Conservation (phyloP, 371 early-diverging fungal species). For the Rhizopus stolonifer region DNA sequence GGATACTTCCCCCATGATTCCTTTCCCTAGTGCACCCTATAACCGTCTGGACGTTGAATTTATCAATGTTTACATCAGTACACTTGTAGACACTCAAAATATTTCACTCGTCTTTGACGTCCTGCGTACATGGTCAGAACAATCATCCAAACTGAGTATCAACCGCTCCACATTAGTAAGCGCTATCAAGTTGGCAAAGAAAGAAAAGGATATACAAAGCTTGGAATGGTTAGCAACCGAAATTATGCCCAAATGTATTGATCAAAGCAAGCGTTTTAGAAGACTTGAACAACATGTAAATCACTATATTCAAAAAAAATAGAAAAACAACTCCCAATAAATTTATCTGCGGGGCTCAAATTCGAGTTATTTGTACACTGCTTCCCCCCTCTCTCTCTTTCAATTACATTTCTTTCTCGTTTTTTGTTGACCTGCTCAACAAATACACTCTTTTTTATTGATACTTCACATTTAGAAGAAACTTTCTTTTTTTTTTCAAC, state of each 20-base stretch:
- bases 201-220: not conserved
- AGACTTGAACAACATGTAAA: not conserved
- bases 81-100: constrained; percentile 40
- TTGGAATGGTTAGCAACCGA: not conserved
- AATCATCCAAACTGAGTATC: constrained; percentile 1
- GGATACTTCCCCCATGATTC: constrained; percentile 28
- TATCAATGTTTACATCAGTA: constrained; percentile 39
- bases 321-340: too few relatives aligned
- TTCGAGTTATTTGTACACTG: not conserved
- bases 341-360: not conserved
- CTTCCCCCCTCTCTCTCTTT: not conserved
- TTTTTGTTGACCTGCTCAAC: not conserved
- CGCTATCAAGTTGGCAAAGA: constrained; percentile 8
- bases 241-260: not conserved
- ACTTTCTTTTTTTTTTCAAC: constrained; percentile 1
- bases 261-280: not conserved
- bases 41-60: constrained; percentile 34
- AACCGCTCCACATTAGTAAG: constrained; percentile 5
- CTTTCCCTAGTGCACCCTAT: constrained; percentile 51
- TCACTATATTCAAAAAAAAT: too few relatives aligned
- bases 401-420: not conserved
- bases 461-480: too few relatives aligned
- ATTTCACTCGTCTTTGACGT: constrained; percentile 43
- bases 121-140: constrained; percentile 26
- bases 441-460: not conserved